A percentile compares a stretch with the other conserved stretches of the same genome.
Evolutionary conservation across 768 basidiomycete species (phyloP).

Genomic region (Austroboletus eburneus): DNA sequence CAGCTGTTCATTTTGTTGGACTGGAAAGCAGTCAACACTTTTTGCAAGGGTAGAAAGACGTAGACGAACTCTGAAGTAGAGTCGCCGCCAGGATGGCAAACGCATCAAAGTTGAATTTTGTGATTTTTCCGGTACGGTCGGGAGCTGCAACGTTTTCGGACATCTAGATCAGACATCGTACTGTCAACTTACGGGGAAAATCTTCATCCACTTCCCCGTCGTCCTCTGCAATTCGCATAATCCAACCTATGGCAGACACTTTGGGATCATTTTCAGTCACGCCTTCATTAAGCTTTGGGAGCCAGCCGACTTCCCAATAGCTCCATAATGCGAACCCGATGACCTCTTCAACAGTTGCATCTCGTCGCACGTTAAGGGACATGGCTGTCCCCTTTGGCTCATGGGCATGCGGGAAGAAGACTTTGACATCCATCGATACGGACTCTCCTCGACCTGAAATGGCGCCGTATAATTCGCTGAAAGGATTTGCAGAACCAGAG

Average conservation of each 20-base stretch:
- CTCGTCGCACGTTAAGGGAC: slow-evolving; percentile 73
- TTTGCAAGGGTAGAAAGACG: not conserved
- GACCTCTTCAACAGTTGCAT: slow-evolving; percentile 92
- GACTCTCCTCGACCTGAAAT: slow-evolving; percentile 74
- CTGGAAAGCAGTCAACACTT: slow-evolving; percentile 24
- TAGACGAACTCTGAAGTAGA: slow-evolving; percentile 55
- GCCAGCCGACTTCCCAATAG: slow-evolving; percentile 89
- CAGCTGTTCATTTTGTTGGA: slow-evolving; percentile 74
- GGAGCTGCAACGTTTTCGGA: slow-evolving; percentile 55
- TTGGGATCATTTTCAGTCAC: slow-evolving; percentile 59
- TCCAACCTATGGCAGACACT: slow-evolving; percentile 84
- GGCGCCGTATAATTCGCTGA: slow-evolving; percentile 80
- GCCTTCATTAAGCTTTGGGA: slow-evolving; percentile 72
- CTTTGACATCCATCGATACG: slow-evolving; percentile 58
- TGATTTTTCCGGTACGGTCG: slow-evolving; percentile 79
- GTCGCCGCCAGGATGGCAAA: slow-evolving; percentile 85
- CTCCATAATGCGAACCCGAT: slow-evolving; percentile 88
- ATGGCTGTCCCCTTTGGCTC: slow-evolving; percentile 60
- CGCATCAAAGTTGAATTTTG: slow-evolving; percentile 85
- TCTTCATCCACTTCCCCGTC: slow-evolving; percentile 99
- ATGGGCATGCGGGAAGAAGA: slow-evolving; percentile 82
- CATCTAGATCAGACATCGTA: not conserved
- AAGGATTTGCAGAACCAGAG: slow-evolving; percentile 70
- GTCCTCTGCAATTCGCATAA: slow-evolving; percentile 88
- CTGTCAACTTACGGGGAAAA: slow-evolving; percentile 74